Percentiles rank a stretch among this genome's conserved stretches.
Conservation (phyloP, 768 basidiomycete species). For the Piloderma croceum region DNA sequence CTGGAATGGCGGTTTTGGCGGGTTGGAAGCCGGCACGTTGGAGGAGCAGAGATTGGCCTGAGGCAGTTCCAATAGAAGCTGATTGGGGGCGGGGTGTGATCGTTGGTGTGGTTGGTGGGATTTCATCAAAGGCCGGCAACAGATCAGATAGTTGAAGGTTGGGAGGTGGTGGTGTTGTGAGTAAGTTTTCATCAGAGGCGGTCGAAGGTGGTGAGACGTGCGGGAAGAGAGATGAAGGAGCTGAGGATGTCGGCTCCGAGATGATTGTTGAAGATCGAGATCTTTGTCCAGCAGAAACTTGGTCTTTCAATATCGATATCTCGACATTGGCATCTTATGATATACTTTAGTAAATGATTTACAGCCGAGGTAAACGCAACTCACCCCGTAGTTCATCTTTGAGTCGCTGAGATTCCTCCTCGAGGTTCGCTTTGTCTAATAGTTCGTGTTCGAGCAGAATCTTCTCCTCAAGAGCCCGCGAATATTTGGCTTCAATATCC, state of each 20-base stretch:
- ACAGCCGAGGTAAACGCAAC: slow-evolving; percentile 12
- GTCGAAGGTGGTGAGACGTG: slow-evolving; percentile 17
- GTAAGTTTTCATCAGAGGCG: slow-evolving; percentile 50
- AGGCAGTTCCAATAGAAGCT: slow-evolving; percentile 25
- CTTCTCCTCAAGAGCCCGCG: slow-evolving; percentile 90
- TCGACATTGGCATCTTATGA: slow-evolving; percentile 76
- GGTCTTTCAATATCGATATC: slow-evolving; percentile 76
- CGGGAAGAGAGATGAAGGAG: slow-evolving; percentile 27
- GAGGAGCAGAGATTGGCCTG: slow-evolving; percentile 43
- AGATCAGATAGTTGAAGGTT: slow-evolving; percentile 59
- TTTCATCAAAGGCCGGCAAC: slow-evolving; percentile 37
- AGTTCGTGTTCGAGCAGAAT: slow-evolving; percentile 95
- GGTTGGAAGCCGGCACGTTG: slow-evolving; percentile 48
- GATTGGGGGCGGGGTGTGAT: slow-evolving; percentile 30
- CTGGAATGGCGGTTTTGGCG: slow-evolving; percentile 37
- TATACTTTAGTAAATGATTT: slow-evolving; percentile 11
- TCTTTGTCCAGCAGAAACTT: slow-evolving; percentile 41
- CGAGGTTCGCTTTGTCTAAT: slow-evolving; percentile 81
- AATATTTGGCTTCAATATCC: slow-evolving; percentile 84
- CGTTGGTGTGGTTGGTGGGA: slow-evolving; percentile 28
- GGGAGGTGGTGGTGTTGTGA: slow-evolving; percentile 52
- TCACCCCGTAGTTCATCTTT: slow-evolving; percentile 91
- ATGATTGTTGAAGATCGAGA: slow-evolving; percentile 20
- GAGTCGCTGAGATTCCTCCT: slow-evolving; percentile 86
- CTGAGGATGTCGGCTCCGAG: slow-evolving; percentile 25